A percentile compares a stretch with the other conserved stretches of the same genome.
These are phyloP conservation scores for Candida albicans DNA, from an alignment of 1,139 yeast genomes.

Conservation along the genomic window DNA sequence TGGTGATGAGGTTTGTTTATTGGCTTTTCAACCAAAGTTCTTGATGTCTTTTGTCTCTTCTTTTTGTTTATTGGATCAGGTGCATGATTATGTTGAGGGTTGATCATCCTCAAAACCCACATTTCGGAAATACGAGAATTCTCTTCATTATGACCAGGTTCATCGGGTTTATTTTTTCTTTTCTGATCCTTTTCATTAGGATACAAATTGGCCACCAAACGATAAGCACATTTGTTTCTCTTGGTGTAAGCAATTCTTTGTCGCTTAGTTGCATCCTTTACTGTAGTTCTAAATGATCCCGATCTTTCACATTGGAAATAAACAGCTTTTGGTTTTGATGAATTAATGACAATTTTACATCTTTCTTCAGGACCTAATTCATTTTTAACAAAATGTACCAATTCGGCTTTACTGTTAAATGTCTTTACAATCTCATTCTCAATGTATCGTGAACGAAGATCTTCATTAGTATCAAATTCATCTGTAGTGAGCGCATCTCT, in stretches of 20 bases:
- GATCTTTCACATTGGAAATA: conserved; percentile 53
- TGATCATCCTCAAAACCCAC: conserved; percentile 53
- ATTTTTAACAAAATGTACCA: conserved; percentile 45
- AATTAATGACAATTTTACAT: conserved; percentile 50
- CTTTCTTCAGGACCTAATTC: conserved; percentile 45
- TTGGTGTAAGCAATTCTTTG: conserved; percentile 54
- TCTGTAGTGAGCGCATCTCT: conserved; percentile 6
- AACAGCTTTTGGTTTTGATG: conserved; percentile 51
- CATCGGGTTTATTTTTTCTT: conserved; percentile 22
- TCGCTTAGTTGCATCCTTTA: conserved; percentile 47
- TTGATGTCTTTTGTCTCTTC: conserved; percentile 40
- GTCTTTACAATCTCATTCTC: conserved; percentile 51
- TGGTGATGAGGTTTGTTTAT: conserved; percentile 28
- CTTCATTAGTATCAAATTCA: conserved; percentile 14
- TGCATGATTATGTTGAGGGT: conserved; percentile 48
- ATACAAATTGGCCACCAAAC: conserved; percentile 49
- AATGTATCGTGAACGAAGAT: conserved; percentile 31
- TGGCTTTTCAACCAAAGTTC: conserved; percentile 50
- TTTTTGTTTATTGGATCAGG: conserved; percentile 43
- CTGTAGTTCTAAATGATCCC: conserved; percentile 51
- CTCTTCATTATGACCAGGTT: conserved; percentile 17
- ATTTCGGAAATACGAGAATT: conserved; percentile 18
- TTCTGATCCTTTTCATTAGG: conserved; percentile 45
- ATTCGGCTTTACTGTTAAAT: conserved; percentile 40
- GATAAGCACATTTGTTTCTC: conserved; percentile 49